Conservation (phyloP, 805 yeast species). For the Lipomyces kockii region DNA sequence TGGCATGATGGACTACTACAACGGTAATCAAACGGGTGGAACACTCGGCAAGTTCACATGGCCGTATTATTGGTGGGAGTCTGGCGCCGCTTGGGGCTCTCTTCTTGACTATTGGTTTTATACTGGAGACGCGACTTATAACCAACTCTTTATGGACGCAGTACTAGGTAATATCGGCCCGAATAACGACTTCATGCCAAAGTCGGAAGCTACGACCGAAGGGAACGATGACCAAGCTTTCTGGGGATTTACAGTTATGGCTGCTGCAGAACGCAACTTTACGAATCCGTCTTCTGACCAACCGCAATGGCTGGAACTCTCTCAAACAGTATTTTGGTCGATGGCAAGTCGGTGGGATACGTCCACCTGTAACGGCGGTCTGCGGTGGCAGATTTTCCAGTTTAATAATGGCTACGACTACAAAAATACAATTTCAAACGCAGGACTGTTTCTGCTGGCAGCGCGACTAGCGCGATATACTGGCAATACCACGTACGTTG, state of each 20-base stretch:
- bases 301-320: constrained; percentile 80
- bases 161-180: constrained; percentile 75
- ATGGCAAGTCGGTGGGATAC: constrained; percentile 90
- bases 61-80: constrained; percentile 98
- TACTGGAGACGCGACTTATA: constrained; percentile 72
- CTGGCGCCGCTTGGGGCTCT: constrained; percentile 84
- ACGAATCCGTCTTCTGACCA: constrained; percentile 64
- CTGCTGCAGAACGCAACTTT: constrained; percentile 88
- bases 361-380: constrained; percentile 77
- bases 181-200: constrained; percentile 78
- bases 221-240: constrained; percentile 98
- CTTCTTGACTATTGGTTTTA: constrained; percentile 77
- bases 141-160: constrained; percentile 61
- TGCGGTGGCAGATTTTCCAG: constrained; percentile 93
- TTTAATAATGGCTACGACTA: constrained; percentile 96
- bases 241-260: constrained; percentile 94
- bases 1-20: constrained; percentile 73
- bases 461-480: constrained; percentile 86
- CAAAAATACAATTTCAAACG: constrained; percentile 88
- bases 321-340: constrained; percentile 88
- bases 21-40: constrained; percentile 68
- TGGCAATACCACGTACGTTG: constrained; percentile 66
- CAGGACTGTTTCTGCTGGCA: constrained; percentile 76
- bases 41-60: constrained; percentile 82
- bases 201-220: constrained; percentile 87